These are phyloP conservation scores for Talaromyces marneffei DNA, from an alignment of 2,329 filamentous ascomycete genomes.

Conservation along the genomic window DNA sequence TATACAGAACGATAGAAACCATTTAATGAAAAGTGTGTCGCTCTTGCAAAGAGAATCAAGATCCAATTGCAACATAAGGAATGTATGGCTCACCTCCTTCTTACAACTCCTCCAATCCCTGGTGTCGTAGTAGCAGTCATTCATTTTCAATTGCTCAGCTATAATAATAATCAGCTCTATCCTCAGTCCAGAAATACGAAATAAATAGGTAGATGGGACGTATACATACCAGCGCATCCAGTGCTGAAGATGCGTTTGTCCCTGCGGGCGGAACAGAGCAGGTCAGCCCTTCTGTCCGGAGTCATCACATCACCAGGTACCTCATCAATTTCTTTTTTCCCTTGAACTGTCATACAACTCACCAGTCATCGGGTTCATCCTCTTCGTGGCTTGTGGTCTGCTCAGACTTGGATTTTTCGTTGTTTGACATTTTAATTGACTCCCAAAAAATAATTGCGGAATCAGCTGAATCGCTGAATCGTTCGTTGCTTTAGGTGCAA, in stretches of 20 bases:
- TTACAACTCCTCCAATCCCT: conserved; percentile 92
- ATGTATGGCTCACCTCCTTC: conserved; percentile 76
- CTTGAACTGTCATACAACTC: conserved; percentile 33
- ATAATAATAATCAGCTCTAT: background rate
- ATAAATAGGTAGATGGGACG: no score
- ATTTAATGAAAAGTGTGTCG: background rate
- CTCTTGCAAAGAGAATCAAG: background rate
- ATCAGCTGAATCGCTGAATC: no score
- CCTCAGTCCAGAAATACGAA: background rate
- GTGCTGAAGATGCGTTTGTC: conserved; percentile 97
- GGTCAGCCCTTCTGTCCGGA: conserved; percentile 17
- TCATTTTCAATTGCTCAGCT: conserved; percentile 88
- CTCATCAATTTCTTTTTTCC: background rate
- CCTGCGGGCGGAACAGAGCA: conserved; percentile 50
- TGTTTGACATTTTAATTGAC: conserved; percentile 49
- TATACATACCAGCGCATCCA: conserved; percentile 70
- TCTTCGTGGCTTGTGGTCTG: conserved; percentile 52
- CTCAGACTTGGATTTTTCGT: conserved; percentile 41
- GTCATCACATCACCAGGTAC: no score
- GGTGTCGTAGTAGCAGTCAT: conserved; percentile 92
- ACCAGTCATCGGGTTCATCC: conserved; percentile 96
- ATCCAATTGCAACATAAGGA: no score
- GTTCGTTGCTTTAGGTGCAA: background rate
- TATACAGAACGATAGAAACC: no score
- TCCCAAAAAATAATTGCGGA: no score